A percentile compares a stretch with the other conserved stretches of the same genome.
Evolutionary conservation across 345 rosid genomes (phyloP).

Genomic region (Rhizophora mangle): DNA sequence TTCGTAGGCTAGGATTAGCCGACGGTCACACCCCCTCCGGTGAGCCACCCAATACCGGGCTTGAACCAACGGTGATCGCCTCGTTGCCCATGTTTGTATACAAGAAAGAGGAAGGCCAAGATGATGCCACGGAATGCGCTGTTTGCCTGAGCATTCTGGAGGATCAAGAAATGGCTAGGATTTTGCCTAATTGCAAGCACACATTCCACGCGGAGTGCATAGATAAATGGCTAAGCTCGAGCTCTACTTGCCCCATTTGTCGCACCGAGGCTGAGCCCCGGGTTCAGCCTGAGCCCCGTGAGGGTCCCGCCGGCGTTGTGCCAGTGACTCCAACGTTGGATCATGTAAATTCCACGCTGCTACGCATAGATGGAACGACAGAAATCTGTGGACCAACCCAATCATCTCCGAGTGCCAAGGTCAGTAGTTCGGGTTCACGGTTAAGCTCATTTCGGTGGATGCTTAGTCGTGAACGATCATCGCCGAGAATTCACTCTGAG

Average conservation of each 20-base stretch:
- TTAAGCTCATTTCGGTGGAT: slow-evolving; percentile 27
- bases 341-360: not conserved
- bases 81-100: slow-evolving; percentile 49
- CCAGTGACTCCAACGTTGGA: not conserved
- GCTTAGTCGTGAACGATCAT: slow-evolving; percentile 29
- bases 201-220: slow-evolving; percentile 64
- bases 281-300: slow-evolving; percentile 42
- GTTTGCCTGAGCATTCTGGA: slow-evolving; percentile 71
- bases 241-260: slow-evolving; percentile 73
- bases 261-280: slow-evolving; percentile 67
- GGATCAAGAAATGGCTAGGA: slow-evolving; percentile 56
- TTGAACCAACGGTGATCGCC: slow-evolving; percentile 44
- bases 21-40: not conserved
- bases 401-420: not conserved
- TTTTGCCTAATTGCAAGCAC: slow-evolving; percentile 72
- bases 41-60: slow-evolving; percentile 38
- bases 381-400: not conserved
- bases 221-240: slow-evolving; percentile 59
- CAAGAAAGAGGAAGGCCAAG: slow-evolving; percentile 15
- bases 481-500: slow-evolving; percentile 21
- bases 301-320: slow-evolving; percentile 9
- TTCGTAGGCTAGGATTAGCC: not conserved
- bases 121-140: slow-evolving; percentile 42
- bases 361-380: slow-evolving; percentile 1
- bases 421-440: slow-evolving; percentile 18